A percentile compares a stretch with the other conserved stretches of the same genome.
phyloP scores from a whole-genome alignment of 331 rosid species.

The Prunus yedoensis region DNA sequence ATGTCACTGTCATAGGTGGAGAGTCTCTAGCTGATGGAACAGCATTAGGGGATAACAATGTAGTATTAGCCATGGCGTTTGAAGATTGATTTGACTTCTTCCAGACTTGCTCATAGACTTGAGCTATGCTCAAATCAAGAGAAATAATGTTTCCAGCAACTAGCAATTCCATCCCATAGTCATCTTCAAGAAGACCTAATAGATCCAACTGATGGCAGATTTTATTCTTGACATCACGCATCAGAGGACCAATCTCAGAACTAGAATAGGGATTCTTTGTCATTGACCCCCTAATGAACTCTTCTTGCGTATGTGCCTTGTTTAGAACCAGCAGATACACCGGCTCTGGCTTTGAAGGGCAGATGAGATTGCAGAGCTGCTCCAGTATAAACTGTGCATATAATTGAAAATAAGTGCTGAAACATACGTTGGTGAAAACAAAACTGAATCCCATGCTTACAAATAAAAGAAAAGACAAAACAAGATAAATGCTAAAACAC shows the following conservation, averaged over 20 bases:
- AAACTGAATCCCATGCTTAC: background rate
- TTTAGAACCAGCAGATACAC: constrained; percentile 80
- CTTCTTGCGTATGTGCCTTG: constrained; percentile 98
- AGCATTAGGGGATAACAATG: constrained; percentile 59
- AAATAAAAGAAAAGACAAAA: background rate
- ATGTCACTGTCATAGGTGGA: constrained; percentile 95
- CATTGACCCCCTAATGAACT: constrained; percentile 98
- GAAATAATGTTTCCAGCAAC: constrained; percentile 99
- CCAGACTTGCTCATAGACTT: constrained; percentile 96
- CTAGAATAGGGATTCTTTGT: constrained; percentile 97
- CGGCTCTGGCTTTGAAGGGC: constrained; percentile 98
- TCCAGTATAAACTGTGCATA: constrained; percentile 87
- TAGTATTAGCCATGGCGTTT: constrained; percentile 49
- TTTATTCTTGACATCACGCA: constrained; percentile 98
- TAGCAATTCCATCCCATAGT: constrained; percentile 96
- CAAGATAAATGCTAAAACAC: background rate
- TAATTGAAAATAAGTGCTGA: constrained; percentile 24
- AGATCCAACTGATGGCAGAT: constrained; percentile 95
- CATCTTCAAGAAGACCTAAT: constrained; percentile 87
- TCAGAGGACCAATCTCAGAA: constrained; percentile 92
- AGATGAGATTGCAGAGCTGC: constrained; percentile 97
- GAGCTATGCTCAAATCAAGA: constrained; percentile 93
- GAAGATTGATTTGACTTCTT: constrained; percentile 88
- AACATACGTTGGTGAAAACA: background rate
- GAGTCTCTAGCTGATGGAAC: constrained; percentile 70